Evolutionary conservation across 768 basidiomycete genomes (phyloP), one percentile per base, ranked within the genome.

Genomic region (Dendrothele bispora): DNA sequence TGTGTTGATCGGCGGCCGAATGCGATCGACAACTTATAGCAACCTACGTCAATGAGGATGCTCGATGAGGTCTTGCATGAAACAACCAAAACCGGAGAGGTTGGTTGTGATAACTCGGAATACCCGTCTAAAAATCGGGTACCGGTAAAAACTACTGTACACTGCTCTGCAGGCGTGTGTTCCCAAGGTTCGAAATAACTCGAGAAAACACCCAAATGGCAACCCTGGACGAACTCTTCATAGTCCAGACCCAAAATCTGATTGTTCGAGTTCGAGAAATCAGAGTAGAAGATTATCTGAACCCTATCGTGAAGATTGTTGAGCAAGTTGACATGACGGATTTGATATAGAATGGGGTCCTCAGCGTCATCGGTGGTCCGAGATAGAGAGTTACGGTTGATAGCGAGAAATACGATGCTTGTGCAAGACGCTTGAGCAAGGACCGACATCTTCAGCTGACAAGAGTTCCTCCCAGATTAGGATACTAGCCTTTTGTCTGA

Each of bases 11-110:
- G 58, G 95, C 91, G 3, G 92, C 69, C 80, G 78, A 43, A 95
- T 83, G 32, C 97, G 81, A 63, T 98, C 95, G 56, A 98, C 85
- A 63, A 98, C n/a, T n/a, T 98, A 67, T 97, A 98, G 72, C 91
- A 92, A 0, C 94, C 94, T 66, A 97, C 95, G 45, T 95, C 94
- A n/a, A 52, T 92, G 83, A 0, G 95, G 93, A 12, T 83, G 82
- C 55, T 99, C 95, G 56, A 99, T 94, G 21, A 98, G 76, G 62
- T 99, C 97, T 66, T 95, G 92, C 91, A 98, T 95, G 75, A 97
- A 98, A 64, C 90, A 93, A 5, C 97, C 97, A 55, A 98, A 98
- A 30, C 97, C 97, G 15, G 94, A 97, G 25, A 99, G 75, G 71
- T 99, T 99, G 43, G 97, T 99, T 12, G 97, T 98, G 43, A 98